Evolutionary conservation across 257 asterid species (phyloP).

Genomic region (Solanum chmielewskii): DNA sequence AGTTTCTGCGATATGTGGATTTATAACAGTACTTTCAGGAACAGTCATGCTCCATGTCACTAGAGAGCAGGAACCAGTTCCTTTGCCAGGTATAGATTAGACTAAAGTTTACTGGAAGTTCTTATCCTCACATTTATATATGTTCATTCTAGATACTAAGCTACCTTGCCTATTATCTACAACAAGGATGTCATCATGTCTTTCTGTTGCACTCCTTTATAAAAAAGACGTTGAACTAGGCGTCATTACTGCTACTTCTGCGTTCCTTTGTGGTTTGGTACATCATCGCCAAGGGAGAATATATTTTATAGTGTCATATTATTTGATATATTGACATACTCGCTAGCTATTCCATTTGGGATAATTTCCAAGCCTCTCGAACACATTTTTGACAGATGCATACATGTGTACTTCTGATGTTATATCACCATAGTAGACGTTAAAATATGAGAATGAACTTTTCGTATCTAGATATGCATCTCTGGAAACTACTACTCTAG

Average conservation of each 20-base stretch:
- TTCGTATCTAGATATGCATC: not conserved
- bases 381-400: not conserved
- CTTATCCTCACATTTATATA: not conserved
- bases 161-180: not conserved
- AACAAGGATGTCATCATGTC: not conserved
- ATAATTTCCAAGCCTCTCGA: not conserved
- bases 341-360: not conserved
- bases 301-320: not conserved
- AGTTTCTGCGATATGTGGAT: conserved; percentile 52
- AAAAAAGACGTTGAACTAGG: not conserved
- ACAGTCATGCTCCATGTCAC: conserved; percentile 61
- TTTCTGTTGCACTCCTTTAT: not conserved
- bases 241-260: not conserved
- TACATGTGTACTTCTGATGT: not conserved
- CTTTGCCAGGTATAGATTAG: conserved; percentile 22
- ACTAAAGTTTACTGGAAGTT: not conserved
- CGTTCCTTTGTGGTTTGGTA: not conserved
- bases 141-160: not conserved
- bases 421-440: not conserved
- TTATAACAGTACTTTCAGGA: conserved; percentile 58
- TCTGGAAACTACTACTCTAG: not conserved
- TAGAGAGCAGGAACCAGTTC: conserved; percentile 38
- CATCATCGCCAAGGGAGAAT: not conserved
- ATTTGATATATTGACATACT: not conserved
- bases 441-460: not conserved